Evolutionary conservation across 129 eudicot species (phyloP).

Genomic region (Helianthus annuus): HanXRQr2.0-SUNRISE NC_035443.2:83783857-83784356

Average conservation of each 20-base stretch:
- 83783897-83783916: background rate
- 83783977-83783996: slow-evolving; percentile 7
- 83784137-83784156: too few species aligned
- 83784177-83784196: too few species aligned
- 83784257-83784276: background rate
- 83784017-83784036: slow-evolving; percentile 23
- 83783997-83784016: slow-evolving; percentile 24
- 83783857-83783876: too few species aligned
- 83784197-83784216: too few species aligned
- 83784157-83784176: too few species aligned
- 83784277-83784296: slow-evolving; percentile 4
- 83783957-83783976: slow-evolving; percentile 28
- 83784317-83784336: slow-evolving; percentile 36
- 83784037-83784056: slow-evolving; percentile 13
- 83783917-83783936: slow-evolving; percentile 32
- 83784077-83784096: slow-evolving; percentile 23
- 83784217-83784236: too few species aligned
- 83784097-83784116: background rate
- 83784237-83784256: too few species aligned
- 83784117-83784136: background rate
- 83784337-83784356: slow-evolving; percentile 39
- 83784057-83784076: slow-evolving; percentile 33
- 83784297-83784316: slow-evolving; percentile 36
- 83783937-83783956: slow-evolving; percentile 31
- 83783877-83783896: too few species aligned